phyloP scores from a whole-genome alignment of 768 basidiomycete genomes.

The Termitomyces sp. region DNA sequence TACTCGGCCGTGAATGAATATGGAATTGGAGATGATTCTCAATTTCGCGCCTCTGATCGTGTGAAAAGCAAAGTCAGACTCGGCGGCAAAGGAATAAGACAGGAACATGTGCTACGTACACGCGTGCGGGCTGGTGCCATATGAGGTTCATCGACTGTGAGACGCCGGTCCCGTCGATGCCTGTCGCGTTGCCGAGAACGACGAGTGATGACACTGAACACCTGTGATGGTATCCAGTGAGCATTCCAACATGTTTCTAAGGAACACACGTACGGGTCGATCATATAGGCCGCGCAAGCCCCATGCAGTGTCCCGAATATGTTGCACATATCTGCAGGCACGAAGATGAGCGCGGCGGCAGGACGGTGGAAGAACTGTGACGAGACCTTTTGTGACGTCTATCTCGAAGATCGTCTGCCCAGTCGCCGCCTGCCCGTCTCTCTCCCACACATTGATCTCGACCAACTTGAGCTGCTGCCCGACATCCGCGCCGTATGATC shows the following conservation, averaged over 20 bases:
- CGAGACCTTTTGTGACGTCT: constrained; percentile 27
- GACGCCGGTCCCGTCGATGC: constrained; percentile 38
- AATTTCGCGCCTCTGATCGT: constrained; percentile 33
- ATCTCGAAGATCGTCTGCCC: constrained; percentile 35
- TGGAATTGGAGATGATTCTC: constrained; percentile 33
- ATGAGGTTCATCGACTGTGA: constrained; percentile 47
- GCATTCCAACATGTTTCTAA: no score
- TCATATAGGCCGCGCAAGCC: constrained; percentile 48
- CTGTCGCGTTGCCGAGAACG: constrained; percentile 30
- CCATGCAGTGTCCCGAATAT: constrained; percentile 44
- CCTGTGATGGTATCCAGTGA: constrained; percentile 16
- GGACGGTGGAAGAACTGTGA: no score
- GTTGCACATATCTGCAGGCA: constrained; percentile 49
- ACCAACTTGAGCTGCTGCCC: constrained; percentile 30
- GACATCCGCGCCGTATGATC: constrained; percentile 30
- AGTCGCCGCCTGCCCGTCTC: constrained; percentile 9
- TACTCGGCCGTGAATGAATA: constrained; percentile 34
- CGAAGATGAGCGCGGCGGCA: no score
- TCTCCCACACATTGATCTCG: constrained; percentile 29
- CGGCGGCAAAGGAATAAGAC: neutral
- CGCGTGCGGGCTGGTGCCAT: constrained; percentile 36
- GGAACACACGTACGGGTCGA: constrained; percentile 39
- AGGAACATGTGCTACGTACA: constrained; percentile 20
- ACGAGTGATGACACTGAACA: constrained; percentile 40
- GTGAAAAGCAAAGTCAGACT: neutral